These are phyloP conservation scores for Neofusicoccum parvum DNA, from an alignment of 2,329 filamentous ascomycete genomes.

Conservation along the genomic window DNA sequence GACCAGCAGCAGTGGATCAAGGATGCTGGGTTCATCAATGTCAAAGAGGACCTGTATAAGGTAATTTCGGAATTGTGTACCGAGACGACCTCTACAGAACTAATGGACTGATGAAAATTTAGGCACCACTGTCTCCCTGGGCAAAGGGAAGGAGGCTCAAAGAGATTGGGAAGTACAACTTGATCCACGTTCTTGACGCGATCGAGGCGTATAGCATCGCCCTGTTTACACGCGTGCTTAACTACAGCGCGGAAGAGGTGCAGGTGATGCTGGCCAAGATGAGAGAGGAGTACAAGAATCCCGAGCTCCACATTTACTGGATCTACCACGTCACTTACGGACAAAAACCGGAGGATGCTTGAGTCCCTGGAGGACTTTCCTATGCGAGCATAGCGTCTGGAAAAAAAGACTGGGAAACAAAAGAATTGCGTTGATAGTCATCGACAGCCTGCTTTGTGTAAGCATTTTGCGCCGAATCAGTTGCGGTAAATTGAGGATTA, in stretches of 20 bases:
- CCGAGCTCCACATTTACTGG: conserved; percentile 3
- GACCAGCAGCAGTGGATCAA: conserved; percentile 47
- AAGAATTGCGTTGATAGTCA: too few species aligned
- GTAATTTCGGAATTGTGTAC: not conserved
- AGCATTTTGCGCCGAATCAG: too few species aligned
- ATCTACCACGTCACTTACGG: conserved; percentile 10
- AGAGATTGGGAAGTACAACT: conserved; percentile 36
- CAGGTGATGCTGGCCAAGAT: conserved; percentile 12
- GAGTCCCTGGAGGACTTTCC: too few species aligned
- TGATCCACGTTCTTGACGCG: conserved; percentile 37
- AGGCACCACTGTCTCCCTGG: conserved; percentile 36
- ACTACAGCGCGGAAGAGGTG: conserved; percentile 15
- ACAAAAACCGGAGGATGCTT: not conserved
- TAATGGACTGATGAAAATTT: too few species aligned
- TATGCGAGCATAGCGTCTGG: too few species aligned
- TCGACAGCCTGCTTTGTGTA: too few species aligned
- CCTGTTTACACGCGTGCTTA: conserved; percentile 32
- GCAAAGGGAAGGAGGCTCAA: conserved; percentile 35
- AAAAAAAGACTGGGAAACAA: too few species aligned
- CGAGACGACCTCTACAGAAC: too few species aligned
- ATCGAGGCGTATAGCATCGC: conserved; percentile 42
- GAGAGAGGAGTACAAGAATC: conserved; percentile 7
- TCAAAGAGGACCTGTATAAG: conserved; percentile 47
- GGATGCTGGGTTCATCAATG: conserved; percentile 57
- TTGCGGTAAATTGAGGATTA: too few species aligned